phyloP scores from a whole-genome alignment of 169 alveolate species.

The Plasmodium yoelii region DNA sequence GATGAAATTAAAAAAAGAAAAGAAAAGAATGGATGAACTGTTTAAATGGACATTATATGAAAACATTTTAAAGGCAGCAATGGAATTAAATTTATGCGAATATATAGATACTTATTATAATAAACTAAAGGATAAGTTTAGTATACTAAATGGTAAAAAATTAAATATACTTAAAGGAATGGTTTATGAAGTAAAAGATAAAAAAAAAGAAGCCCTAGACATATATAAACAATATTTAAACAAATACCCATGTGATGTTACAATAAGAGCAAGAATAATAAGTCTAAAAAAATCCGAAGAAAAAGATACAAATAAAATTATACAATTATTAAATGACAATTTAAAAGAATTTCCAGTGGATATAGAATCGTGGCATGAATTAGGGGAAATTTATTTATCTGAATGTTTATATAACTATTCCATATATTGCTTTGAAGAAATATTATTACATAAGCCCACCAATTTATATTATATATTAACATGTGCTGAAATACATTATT shows the following conservation, averaged over 20 bases:
- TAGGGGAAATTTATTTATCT: conserved; percentile 68
- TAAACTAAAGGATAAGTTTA: conserved; percentile 48
- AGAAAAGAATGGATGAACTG: conserved; percentile 14
- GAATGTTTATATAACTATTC: conserved; percentile 57
- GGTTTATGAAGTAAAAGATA: conserved; percentile 52
- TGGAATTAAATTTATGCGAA: conserved; percentile 57
- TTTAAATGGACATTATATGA: conserved; percentile 64
- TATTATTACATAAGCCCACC: conserved; percentile 43
- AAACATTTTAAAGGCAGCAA: conserved; percentile 38
- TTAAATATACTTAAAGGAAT: conserved; percentile 57
- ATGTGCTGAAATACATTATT: conserved; percentile 77
- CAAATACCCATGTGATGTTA: conserved; percentile 33
- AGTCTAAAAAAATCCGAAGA: conserved; percentile 53
- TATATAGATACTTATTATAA: conserved; percentile 54
- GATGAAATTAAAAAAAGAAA: conserved; percentile 27
- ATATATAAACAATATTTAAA: conserved; percentile 40
- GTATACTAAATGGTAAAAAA: conserved; percentile 48
- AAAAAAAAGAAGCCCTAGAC: conserved; percentile 57
- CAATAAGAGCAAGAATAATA: conserved; percentile 65
- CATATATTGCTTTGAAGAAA: conserved; percentile 74
- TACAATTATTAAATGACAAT: conserved; percentile 77
- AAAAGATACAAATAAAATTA: conserved; percentile 57
- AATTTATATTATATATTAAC: conserved; percentile 73
- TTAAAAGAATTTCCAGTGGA: conserved; percentile 77
- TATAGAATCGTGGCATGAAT: conserved; percentile 78